Evolutionary conservation across 2,329 filamentous ascomycete genomes (phyloP), one percentile per base, ranked within the genome.

Genomic region (Aspergillus cejpii): DNA sequence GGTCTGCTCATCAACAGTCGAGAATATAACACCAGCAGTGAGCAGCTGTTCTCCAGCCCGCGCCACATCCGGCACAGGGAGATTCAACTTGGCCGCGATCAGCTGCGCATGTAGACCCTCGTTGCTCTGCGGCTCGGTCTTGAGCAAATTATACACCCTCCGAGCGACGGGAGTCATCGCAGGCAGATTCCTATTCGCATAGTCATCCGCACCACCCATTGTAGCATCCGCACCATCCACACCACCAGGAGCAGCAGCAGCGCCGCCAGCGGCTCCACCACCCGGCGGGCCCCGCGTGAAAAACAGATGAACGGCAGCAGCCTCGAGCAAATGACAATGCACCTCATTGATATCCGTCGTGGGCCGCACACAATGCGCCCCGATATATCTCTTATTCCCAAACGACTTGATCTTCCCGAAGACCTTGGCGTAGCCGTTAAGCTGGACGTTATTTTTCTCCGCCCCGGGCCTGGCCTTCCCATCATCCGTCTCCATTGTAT

Each of bases 1-100:
- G 1, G 91, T 97, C 67, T 87, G 78, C 60, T 97, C 91, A 68
- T 97, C 89, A 45, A 94, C 78, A 7, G 94, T 98, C 21, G 88
- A 87, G 70, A 88, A 98, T 53, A 95, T 87, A 56, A 87, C 63
- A 23, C 89, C 87, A 44, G 79, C 70, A 2, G 74, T 74, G 34
- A 88, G 67, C 60, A 98, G 68, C 68, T 97, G 89, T 57, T 95
- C 87, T 7, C 85, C 81, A n/a, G 82, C 90, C 41, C 77, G 79
- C 55, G 83, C 72, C 11, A 92, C 85, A 37, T 94, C 87, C 20
- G 75, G 74, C 23, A 82, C 69, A 6, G 83, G 75, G 68, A 96
- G 69, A 6, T 78, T 74, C 14, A 84, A 74, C 47, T 77, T 74
- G 38, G 74, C 74, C 8, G 85, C 81, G 56, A 98, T 86, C 48